phyloP scores from a whole-genome alignment of 108 stramenopile species.

The Nannochloropsis oceanica region DNA sequence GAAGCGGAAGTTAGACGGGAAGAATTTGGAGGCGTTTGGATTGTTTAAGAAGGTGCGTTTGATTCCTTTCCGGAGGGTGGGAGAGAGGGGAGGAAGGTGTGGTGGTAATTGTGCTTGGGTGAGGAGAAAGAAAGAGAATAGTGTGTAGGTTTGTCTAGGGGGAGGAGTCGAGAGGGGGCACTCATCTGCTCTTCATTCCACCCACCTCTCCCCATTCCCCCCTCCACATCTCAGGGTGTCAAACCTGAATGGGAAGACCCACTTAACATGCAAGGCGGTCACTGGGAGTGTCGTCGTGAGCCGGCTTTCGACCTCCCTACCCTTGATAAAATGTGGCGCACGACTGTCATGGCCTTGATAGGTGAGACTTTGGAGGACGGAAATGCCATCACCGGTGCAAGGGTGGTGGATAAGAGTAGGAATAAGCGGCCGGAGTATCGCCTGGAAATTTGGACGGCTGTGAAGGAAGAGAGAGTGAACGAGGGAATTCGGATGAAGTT shows the following conservation, averaged over 20 bases:
- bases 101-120: no score
- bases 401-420: background rate
- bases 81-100: no score
- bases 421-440: background rate
- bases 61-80: background rate
- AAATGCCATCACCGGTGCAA: background rate
- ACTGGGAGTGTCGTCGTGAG: background rate
- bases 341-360: background rate
- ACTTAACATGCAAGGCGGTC: background rate
- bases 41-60: background rate
- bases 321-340: background rate
- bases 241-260: background rate
- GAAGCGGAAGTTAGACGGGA: background rate
- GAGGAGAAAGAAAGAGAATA: no score
- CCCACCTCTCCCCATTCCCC: background rate
- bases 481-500: background rate
- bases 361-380: background rate
- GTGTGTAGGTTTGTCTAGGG: no score
- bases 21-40: background rate
- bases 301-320: background rate
- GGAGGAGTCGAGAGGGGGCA: no score
- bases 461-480: background rate
- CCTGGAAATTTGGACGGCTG: background rate
- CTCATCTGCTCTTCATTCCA: no score
- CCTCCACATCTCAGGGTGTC: background rate